Percentiles rank a stretch among this genome's conserved stretches.
These are phyloP conservation scores for Pseudocercospora fijiensis DNA, from an alignment of 2,329 filamentous ascomycete genomes.

Conservation along the genomic window DNA sequence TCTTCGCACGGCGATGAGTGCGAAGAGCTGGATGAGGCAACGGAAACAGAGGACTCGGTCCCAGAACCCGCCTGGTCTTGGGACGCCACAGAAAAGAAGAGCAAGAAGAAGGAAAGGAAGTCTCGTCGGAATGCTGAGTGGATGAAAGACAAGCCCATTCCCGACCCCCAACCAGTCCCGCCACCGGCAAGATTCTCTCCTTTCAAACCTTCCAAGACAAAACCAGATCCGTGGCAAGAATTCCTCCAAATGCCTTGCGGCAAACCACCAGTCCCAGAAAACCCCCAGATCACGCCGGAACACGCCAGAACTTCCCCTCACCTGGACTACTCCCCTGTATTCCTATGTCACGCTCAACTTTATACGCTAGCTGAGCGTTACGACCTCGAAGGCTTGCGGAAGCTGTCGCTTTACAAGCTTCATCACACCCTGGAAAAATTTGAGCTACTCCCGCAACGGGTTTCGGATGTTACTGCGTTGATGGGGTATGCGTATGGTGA, in stretches of 20 bases:
- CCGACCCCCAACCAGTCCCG: neutral
- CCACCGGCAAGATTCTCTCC: neutral
- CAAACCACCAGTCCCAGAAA: neutral
- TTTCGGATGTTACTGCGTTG: constrained; percentile 1
- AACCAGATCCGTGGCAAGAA: neutral
- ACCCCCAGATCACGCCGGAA: neutral
- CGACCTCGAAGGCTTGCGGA: constrained; percentile 3
- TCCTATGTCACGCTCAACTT: constrained; percentile 14
- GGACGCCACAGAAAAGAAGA: neutral
- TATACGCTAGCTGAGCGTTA: constrained; percentile 14
- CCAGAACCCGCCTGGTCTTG: neutral
- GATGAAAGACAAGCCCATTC: neutral
- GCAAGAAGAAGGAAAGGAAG: neutral
- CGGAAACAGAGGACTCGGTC: neutral
- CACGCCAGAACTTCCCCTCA: neutral
- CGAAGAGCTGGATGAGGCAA: neutral
- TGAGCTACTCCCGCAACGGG: neutral
- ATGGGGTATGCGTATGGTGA: constrained; percentile 10
- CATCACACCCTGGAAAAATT: constrained; percentile 9
- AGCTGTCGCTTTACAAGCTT: constrained; percentile 9
- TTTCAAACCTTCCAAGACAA: neutral
- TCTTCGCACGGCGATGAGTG: neutral
- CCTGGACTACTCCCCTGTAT: constrained; percentile 13
- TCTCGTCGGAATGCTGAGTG: neutral
- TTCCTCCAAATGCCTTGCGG: neutral